phyloP scores from a whole-genome alignment of 148 eudicot genomes.

The Rhododendron ovatum region DNA sequence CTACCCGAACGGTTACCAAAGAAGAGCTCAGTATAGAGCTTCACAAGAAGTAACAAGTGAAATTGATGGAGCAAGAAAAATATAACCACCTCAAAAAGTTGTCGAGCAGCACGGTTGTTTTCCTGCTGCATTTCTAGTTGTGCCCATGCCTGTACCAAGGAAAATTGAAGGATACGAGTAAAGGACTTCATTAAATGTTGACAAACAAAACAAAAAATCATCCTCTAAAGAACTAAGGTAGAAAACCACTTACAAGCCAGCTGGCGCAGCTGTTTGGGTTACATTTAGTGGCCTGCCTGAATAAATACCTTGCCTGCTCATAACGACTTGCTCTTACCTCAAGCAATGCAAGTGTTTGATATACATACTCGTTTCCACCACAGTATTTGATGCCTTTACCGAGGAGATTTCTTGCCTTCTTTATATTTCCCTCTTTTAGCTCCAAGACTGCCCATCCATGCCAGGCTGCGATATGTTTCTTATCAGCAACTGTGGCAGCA shows the following conservation, averaged over 20 bases:
- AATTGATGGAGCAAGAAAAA: not conserved
- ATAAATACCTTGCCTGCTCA: constrained; percentile 84
- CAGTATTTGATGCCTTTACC: constrained; percentile 76
- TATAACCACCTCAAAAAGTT: constrained; percentile 89
- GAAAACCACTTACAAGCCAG: constrained; percentile 78
- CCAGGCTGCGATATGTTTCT: constrained; percentile 95
- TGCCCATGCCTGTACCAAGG: constrained; percentile 78
- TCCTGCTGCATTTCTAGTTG: constrained; percentile 86
- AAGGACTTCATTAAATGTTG: not conserved
- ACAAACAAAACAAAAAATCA: not conserved
- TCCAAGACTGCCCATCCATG: constrained; percentile 99
- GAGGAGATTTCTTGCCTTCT: constrained; percentile 83
- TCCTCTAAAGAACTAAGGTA: not conserved
- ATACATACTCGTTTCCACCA: constrained; percentile 89
- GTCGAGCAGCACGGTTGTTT: constrained; percentile 62
- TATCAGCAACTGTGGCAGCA: constrained; percentile 97
- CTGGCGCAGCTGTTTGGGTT: constrained; percentile 97
- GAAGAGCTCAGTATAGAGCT: not conserved
- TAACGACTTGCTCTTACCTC: constrained; percentile 83
- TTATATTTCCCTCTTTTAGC: constrained; percentile 77
- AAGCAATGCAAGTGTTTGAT: constrained; percentile 89
- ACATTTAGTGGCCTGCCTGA: constrained; percentile 83
- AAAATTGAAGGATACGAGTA: not conserved
- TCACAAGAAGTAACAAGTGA: not conserved
- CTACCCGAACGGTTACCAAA: not conserved